Base-by-base conservation (phyloP, 164 flowering plant species). In the Saururus chinensis region DNA sequence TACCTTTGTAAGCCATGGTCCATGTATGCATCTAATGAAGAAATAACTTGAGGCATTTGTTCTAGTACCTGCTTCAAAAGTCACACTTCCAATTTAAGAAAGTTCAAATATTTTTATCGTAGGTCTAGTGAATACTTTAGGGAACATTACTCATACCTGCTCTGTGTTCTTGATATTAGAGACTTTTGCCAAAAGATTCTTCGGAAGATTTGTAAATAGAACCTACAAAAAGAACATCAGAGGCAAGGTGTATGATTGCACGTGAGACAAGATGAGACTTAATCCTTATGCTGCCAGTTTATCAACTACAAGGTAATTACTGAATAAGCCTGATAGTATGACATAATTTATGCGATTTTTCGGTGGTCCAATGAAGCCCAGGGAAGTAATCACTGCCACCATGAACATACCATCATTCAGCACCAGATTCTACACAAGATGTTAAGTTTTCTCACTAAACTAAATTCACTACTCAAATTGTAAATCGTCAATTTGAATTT, bases 1-100 rank as follows among this genome's bases (percentile, higher is more conserved):
- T 9, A 89, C 98, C 95, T 84, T 20, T 81, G 86, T 24, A 92
- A 71, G 53, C 92, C 92, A 72, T 60, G 75, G 37, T 89, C 98
- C 71, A 83, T 72, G 64, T 87, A 76, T 30, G 88, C 95, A 79
- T 89, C 98, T 67, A 89, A 64, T 11, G 89, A 70, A 61, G 98
- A 87, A 62, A 89, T 79, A 45, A 84, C 85, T 19, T 62, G 76
- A 65, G 98, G 96, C 87, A 92, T 70, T 73, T 86, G 88, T 73
- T 89, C 81, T 48, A 92, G 67, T 40, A 82, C 81, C 98, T 92
- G 75, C 53, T 57, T 59, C 71, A 37, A 71, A 21, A 45, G 66
- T 0, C 21, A 37, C 55, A 37, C 23, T 23, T 22, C 19, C 12
- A 37, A 61, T 22, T 19, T 66, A 57, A 51, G 41, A n/a, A 58